A percentile compares a stretch with the other conserved stretches of the same genome.
phyloP scores from a whole-genome alignment of 2,329 filamentous ascomycete genomes.

The Colletotrichum sansevieriae region DNA sequence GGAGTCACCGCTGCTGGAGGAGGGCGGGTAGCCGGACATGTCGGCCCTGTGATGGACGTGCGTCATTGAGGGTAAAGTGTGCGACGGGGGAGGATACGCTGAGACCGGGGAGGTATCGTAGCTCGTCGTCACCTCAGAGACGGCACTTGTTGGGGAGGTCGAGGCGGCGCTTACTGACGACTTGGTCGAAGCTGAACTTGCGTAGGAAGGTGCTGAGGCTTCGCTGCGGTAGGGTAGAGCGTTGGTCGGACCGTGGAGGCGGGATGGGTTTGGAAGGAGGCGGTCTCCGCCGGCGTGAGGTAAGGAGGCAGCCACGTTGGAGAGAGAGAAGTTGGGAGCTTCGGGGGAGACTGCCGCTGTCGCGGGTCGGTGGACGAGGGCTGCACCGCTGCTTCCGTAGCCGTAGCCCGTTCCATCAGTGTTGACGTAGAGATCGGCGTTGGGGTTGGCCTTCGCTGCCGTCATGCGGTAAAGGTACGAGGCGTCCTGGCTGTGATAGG shows the following conservation, averaged over 20 bases:
- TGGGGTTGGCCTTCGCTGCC: conserved; percentile 44
- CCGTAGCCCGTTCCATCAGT: conserved; percentile 49
- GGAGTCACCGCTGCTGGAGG: conserved; percentile 31
- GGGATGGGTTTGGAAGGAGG: conserved; percentile 53
- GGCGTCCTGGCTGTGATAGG: conserved; percentile 52
- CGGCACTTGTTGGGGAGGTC: conserved; percentile 31
- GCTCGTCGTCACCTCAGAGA: conserved; percentile 19
- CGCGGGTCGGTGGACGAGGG: conserved; percentile 53
- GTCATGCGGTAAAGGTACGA: conserved; percentile 50
- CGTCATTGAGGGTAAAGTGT: conserved; percentile 35
- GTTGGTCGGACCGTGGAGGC: conserved; percentile 49
- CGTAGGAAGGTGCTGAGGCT: conserved; percentile 5
- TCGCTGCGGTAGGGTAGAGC: conserved; percentile 43
- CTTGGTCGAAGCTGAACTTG: conserved; percentile 22
- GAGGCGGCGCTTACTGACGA: conserved; percentile 18
- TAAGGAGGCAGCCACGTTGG: conserved; percentile 56
- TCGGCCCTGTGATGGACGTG: conserved; percentile 30
- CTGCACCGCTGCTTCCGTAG: conserved; percentile 47
- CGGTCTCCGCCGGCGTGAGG: conserved; percentile 50
- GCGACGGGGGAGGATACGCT: conserved; percentile 27
- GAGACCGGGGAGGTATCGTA: conserved; percentile 26
- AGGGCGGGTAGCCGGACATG: conserved; percentile 32
- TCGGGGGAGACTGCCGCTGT: conserved; percentile 45
- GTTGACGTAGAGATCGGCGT: conserved; percentile 52
- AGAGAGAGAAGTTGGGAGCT: conserved; percentile 55